Percentiles rank a stretch among this genome's conserved stretches.
phyloP scores from a whole-genome alignment of 1,284 basidiomycete species.

The Trametes versicolor region DNA sequence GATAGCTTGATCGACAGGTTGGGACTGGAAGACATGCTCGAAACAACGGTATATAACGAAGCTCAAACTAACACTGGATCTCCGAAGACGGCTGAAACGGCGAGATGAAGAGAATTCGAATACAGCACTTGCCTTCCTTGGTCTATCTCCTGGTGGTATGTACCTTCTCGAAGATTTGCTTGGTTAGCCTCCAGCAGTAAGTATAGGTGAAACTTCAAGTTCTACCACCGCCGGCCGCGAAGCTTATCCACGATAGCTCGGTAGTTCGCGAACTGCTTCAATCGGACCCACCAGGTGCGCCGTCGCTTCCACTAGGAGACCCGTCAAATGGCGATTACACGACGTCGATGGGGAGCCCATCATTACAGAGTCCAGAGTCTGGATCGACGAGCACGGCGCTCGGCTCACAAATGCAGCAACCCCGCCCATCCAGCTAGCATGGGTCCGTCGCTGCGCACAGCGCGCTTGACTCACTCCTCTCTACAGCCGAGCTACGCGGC shows the following conservation, averaged over 20 bases:
- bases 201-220: too few relatives aligned
- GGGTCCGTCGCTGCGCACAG: conserved; percentile 1
- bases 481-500: not conserved
- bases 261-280: conserved; percentile 1
- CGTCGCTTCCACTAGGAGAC: not conserved
- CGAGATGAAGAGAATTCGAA: too few relatives aligned
- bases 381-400: not conserved
- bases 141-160: too few relatives aligned
- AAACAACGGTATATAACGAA: too few relatives aligned
- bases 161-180: not conserved
- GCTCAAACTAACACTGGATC: too few relatives aligned
- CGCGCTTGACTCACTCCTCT: not conserved
- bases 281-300: not conserved
- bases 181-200: not conserved
- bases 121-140: too few relatives aligned
- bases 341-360: conserved; percentile 3
- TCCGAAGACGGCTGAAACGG: too few relatives aligned
- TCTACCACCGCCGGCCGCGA: too few relatives aligned
- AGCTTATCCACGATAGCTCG: not conserved
- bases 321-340: conserved; percentile 22
- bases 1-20: too few relatives aligned
- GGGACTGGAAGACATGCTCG: too few relatives aligned
- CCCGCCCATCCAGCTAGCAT: conserved; percentile 5
- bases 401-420: conserved; percentile 6
- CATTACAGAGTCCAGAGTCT: not conserved